Evolutionary conservation across 768 basidiomycete genomes (phyloP).

Genomic region (Auricularia cornea): DNA sequence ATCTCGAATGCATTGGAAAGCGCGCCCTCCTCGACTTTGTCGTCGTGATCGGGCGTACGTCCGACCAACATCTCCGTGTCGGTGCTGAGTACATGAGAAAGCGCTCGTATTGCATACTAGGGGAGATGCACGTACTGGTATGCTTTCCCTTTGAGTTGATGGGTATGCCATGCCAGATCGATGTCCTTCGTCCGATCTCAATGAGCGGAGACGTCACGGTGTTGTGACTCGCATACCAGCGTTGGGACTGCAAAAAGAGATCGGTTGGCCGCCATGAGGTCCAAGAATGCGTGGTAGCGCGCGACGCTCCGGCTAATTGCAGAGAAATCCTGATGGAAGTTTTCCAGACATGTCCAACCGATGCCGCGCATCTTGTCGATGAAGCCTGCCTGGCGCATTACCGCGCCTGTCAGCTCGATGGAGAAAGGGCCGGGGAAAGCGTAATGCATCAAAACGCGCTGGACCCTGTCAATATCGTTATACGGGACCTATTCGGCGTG

Average conservation of each 20-base stretch:
- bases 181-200: conserved; percentile 43
- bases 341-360: neutral
- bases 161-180: conserved; percentile 72
- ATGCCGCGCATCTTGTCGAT: neutral
- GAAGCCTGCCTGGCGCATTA: neutral
- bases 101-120: neutral
- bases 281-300: neutral
- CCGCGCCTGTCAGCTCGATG: neutral
- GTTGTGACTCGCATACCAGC: neutral
- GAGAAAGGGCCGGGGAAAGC: neutral
- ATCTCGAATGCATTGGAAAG: conserved; percentile 40
- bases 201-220: neutral
- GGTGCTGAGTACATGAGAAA: neutral
- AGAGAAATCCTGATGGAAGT: neutral
- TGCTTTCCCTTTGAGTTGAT: conserved; percentile 44
- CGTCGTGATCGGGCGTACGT: conserved; percentile 30
- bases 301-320: neutral
- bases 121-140: conserved; percentile 35
- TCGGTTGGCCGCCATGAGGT: neutral
- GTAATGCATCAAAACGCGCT: neutral
- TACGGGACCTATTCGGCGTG: neutral
- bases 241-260: neutral
- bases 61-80: neutral
- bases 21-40: conserved; percentile 38
- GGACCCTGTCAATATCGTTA: neutral